Base-by-base conservation (phyloP, 2,329 filamentous ascomycete species). In the Alternaria metachromatica region DNA sequence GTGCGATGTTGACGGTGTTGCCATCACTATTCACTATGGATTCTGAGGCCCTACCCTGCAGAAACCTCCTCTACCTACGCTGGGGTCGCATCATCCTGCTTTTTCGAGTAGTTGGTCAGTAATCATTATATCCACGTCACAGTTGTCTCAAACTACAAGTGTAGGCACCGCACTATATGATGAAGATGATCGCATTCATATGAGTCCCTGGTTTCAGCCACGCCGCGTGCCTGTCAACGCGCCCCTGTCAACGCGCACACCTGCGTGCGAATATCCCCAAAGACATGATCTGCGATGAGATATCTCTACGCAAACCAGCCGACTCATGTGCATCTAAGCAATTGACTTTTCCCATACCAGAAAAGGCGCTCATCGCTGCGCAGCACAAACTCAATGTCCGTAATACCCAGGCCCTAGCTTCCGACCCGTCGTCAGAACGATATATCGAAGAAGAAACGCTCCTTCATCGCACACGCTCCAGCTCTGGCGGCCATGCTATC, bases 1-100 rank as follows among this genome's bases (percentile, higher is more conserved):
- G 33, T 77, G 75, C 30, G 41, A 69, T 4, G 75, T 78, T 5
- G 57, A 72, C 1, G 60, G 56, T 9, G 58, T 76, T 6, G 64
- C 58, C 18, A 37, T 77, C 3, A 72, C 57, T 3, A 62, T 76
- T 11, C 58, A 67, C 15, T 76, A 74, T 25, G 66, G 70, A 3
- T 71, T 75, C 18, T 72, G 13, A 64, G 21, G 20, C 20, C 2
- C 12, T 0, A 1, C n/a, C 33, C 3, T 2, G 1, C 3, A 41
- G 15, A 2, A 41, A 10, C 33, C 9, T 41, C 15, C 37, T 18
- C 37, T 18, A 18, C 37, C 37, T 11, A 41, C 10, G 18, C 15
- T 41, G n/a, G n/a, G n/a, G 1, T 41, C 3, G 3, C 33, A 1
- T 41, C 33, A 41, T 41, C 3, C 33, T 41, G 3, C 33, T 28